These are phyloP conservation scores for Fusarium sp. DNA, from an alignment of 2,329 filamentous ascomycete genomes.

Conservation along the genomic window DNA sequence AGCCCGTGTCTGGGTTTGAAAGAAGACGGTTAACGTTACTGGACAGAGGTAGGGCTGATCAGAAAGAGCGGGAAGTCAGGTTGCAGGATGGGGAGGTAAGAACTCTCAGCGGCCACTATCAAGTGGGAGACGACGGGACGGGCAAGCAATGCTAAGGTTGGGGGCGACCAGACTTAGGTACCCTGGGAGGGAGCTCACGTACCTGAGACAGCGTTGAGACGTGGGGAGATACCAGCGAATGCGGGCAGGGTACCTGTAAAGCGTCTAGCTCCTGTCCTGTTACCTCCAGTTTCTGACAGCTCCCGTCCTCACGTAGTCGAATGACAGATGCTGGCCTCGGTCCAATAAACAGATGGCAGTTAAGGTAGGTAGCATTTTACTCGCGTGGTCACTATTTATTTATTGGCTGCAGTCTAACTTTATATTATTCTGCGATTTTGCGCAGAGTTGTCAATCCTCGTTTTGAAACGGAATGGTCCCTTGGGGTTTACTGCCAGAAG, in stretches of 20 bases:
- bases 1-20: constrained; percentile 34
- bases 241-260: constrained; percentile 27
- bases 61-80: constrained; percentile 41
- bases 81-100: constrained; percentile 37
- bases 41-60: constrained; percentile 51
- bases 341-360: constrained; percentile 32
- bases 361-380: constrained; percentile 21
- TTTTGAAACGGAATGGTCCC: constrained; percentile 15
- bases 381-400: constrained; percentile 30
- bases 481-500: constrained; percentile 28
- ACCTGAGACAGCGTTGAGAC: constrained; percentile 3
- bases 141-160: constrained; percentile 27
- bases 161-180: constrained; percentile 23
- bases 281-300: constrained; percentile 19
- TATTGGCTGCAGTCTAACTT: constrained; percentile 8
- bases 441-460: constrained; percentile 7
- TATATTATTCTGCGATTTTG: constrained; percentile 11
- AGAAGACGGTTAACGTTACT: constrained; percentile 40
- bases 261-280: constrained; percentile 17
- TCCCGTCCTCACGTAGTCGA: constrained; percentile 17
- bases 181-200: constrained; percentile 33
- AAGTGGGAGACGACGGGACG: constrained; percentile 37
- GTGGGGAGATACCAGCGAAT: constrained; percentile 26
- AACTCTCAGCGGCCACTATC: constrained; percentile 31
- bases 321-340: constrained; percentile 16